Conservation (phyloP, 805 yeast genomes). For the Wickerhamiella qilinensis region DNA sequence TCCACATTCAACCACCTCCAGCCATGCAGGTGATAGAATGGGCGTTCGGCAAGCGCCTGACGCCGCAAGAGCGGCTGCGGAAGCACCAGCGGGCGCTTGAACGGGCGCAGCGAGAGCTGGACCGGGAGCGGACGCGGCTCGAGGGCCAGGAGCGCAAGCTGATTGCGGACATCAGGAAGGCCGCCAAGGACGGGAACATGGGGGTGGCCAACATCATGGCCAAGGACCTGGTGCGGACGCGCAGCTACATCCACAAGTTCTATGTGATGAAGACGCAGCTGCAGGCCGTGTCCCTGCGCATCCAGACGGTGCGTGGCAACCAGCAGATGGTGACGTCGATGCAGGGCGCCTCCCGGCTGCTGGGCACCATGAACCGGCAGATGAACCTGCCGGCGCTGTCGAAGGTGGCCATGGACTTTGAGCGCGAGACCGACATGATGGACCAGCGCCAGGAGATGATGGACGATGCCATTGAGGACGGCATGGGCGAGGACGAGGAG, state of each 20-base stretch:
- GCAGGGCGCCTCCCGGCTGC: conserved; percentile 78
- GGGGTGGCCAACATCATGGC: conserved; percentile 90
- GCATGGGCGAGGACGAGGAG: conserved; percentile 80
- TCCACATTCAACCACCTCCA: too few species aligned
- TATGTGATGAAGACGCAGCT: conserved; percentile 86
- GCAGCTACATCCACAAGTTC: conserved; percentile 69
- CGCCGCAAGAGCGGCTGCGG: conserved; percentile 90
- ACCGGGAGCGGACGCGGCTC: conserved; percentile 69
- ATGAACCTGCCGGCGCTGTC: conserved; percentile 86
- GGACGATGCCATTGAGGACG: conserved; percentile 95
- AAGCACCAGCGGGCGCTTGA: conserved; percentile 93
- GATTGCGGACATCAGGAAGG: conserved; percentile 68
- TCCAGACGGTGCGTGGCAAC: conserved; percentile 82
- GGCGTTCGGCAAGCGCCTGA: conserved; percentile 85
- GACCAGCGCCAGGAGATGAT: conserved; percentile 98
- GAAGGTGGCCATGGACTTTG: conserved; percentile 87
- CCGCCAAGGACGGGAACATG: conserved; percentile 81
- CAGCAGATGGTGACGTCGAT: conserved; percentile 91
- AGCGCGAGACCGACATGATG: conserved; percentile 87
- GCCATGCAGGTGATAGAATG: conserved; percentile 63
- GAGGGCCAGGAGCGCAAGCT: conserved; percentile 88
- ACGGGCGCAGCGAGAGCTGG: conserved; percentile 83
- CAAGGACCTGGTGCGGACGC: conserved; percentile 80
- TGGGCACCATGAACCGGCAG: conserved; percentile 73
- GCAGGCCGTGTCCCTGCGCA: conserved; percentile 83